These are phyloP conservation scores for Linum tenue DNA, from an alignment of 345 rosid species.

Conservation along the genomic window DNA sequence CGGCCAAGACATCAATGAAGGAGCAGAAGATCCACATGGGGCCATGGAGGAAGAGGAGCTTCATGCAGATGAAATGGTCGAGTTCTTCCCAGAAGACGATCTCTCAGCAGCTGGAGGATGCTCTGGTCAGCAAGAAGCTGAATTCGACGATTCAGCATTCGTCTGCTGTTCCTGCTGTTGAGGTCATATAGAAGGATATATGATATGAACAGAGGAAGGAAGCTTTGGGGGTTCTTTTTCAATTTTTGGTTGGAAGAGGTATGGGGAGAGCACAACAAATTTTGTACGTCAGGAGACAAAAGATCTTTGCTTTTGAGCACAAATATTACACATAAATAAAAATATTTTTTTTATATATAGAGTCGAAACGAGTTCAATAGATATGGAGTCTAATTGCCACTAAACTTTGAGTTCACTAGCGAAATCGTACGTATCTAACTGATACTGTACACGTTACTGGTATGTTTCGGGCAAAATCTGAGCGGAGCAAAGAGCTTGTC, in stretches of 20 bases:
- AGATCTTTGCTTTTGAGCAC: too few relatives aligned
- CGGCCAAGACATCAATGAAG: slow-evolving; percentile 38
- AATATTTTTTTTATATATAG: too few relatives aligned
- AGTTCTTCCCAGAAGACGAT: not conserved
- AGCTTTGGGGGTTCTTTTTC: not conserved
- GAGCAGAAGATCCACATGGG: slow-evolving; percentile 39
- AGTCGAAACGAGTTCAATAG: too few relatives aligned
- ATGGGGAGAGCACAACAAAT: too few relatives aligned
- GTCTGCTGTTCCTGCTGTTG: slow-evolving; percentile 9
- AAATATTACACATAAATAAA: too few relatives aligned
- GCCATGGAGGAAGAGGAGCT: slow-evolving; percentile 40
- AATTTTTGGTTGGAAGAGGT: too few relatives aligned
- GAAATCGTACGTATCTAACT: too few relatives aligned
- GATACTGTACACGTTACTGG: too few relatives aligned
- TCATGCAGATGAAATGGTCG: slow-evolving; percentile 55
- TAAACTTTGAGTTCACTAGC: too few relatives aligned
- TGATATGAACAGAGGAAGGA: not conserved
- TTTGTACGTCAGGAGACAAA: not conserved
- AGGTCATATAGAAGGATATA: slow-evolving; percentile 2
- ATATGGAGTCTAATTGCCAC: too few relatives aligned
- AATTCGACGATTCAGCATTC: slow-evolving; percentile 7
- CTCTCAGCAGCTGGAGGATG: not conserved
- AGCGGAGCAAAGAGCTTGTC: not conserved
- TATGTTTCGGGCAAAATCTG: too few relatives aligned
- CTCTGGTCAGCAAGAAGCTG: slow-evolving; percentile 5